Conservation (phyloP, 2,329 filamentous ascomycete genomes). For the Phaeoacremonium minimum region DNA sequence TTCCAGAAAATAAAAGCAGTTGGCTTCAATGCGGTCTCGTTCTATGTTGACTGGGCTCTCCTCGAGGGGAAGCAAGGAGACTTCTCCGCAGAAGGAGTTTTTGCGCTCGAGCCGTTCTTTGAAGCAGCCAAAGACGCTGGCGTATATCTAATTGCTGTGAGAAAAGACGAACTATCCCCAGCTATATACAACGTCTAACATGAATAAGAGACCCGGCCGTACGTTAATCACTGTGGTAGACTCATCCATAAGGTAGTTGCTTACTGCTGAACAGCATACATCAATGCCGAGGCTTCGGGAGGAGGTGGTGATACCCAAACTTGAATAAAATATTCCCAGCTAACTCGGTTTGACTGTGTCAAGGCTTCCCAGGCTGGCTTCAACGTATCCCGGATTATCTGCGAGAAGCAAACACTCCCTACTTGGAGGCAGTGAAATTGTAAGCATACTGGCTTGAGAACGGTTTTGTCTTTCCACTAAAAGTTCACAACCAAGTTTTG, state of each 20-base stretch:
- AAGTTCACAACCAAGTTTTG: too few species aligned
- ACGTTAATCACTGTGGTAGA: too few species aligned
- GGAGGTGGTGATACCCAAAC: too few species aligned
- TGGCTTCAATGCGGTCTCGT: conserved; percentile 75
- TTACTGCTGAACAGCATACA: conserved; percentile 67
- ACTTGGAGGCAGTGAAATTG: conserved; percentile 61
- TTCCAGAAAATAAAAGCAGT: conserved; percentile 81
- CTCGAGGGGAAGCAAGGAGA: conserved; percentile 68
- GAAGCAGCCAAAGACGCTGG: conserved; percentile 69
- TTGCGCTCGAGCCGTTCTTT: conserved; percentile 71
- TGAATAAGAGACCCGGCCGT: too few species aligned
- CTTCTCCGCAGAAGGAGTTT: conserved; percentile 67
- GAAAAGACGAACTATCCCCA: too few species aligned
- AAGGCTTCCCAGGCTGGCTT: conserved; percentile 77
- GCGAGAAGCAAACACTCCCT: conserved; percentile 59
- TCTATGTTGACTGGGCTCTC: conserved; percentile 76
- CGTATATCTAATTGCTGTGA: conserved; percentile 75
- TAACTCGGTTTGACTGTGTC: too few species aligned
- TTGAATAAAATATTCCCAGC: too few species aligned
- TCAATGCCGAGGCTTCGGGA: conserved; percentile 73
- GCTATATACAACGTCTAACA: too few species aligned
- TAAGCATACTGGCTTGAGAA: too few species aligned
- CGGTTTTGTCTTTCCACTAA: too few species aligned
- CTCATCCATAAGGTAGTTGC: too few species aligned
- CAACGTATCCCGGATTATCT: conserved; percentile 62